Evolutionary conservation across 768 basidiomycete genomes (phyloP).

Genomic region (Tephrocybe sp.): DNA sequence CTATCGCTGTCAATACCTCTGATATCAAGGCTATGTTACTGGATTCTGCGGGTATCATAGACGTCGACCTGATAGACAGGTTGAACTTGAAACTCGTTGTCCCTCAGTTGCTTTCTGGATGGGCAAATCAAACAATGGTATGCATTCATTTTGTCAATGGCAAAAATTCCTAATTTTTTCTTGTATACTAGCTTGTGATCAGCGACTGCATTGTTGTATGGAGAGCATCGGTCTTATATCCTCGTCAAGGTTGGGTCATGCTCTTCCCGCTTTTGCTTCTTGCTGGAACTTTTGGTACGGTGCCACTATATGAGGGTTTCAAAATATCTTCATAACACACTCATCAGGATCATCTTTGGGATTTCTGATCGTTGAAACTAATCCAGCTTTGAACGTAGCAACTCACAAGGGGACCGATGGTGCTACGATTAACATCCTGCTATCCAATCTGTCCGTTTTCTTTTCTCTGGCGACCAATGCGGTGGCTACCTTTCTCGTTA

Average conservation of each 20-base stretch:
- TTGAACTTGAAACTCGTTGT: neutral
- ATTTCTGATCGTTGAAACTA: neutral
- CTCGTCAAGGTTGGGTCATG: neutral
- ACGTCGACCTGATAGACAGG: neutral
- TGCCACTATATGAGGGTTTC: too few species aligned
- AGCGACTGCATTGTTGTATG: conserved; percentile 1
- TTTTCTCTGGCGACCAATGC: neutral
- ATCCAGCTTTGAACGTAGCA: neutral
- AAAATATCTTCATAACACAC: neutral
- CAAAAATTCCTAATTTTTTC: neutral
- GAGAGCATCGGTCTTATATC: conserved; percentile 4
- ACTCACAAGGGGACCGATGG: neutral
- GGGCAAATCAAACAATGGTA: neutral
- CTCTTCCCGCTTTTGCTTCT: neutral
- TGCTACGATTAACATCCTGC: neutral
- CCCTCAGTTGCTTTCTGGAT: neutral
- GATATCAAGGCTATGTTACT: neutral
- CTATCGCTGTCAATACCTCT: neutral
- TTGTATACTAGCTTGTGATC: neutral
- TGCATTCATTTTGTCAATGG: neutral
- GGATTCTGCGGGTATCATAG: neutral
- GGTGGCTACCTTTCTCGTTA: neutral
- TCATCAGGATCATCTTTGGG: neutral
- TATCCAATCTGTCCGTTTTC: neutral
- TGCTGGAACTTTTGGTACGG: neutral